Evolutionary conservation across 2,329 filamentous ascomycete species (phyloP), one percentile per base, ranked within the genome.

Genomic region (Alternaria sp.): DNA sequence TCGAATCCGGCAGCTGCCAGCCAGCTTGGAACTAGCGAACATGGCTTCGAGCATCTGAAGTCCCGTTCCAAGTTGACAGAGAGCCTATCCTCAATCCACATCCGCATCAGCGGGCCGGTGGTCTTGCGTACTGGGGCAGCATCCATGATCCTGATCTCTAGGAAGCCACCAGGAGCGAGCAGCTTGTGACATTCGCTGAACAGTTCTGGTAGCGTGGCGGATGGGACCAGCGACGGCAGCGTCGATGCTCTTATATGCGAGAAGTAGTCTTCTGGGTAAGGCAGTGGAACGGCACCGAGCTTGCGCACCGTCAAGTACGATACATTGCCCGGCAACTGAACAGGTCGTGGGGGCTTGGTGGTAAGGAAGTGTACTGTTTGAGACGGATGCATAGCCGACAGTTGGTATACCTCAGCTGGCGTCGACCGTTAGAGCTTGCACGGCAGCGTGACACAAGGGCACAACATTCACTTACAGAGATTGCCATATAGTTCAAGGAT

Each of bases 131-230:
- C 79, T 0, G 89, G 89, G 7, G 85, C 78, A 0, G 89, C 87
- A 58, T 91, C 87, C 63, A 91, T 85, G 18, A 91, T 77, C 0
- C 85, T 84, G 16, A 91, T 75, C 59, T 89, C 84, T 12, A 91
- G 74, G 20, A 81, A 79, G 1, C 89, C 88, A 0, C 83, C 82
- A 0, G 83, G 81, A 4, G 81, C 79, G 3, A 91, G 81, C 32
- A 85, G 83, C 24, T 83, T 83, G 69, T 86, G 80, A 64, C 89
- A 85, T 61, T 85, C 85, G 54, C 80, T 80, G 16, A 91, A 81
- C 1, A 90, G 75, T 2, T 77, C 74, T 0, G 86, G 85, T 0
- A 91, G 82, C 12, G 88, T 85, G 0, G 84, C 78, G 0, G 85
- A 85, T 1, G 86, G 79, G 32, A 89, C 82, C 2, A 87, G 69